These are phyloP conservation scores for Acrodontium crateriforme DNA, from an alignment of 2,329 filamentous ascomycete species.

Conservation along the genomic window DNA sequence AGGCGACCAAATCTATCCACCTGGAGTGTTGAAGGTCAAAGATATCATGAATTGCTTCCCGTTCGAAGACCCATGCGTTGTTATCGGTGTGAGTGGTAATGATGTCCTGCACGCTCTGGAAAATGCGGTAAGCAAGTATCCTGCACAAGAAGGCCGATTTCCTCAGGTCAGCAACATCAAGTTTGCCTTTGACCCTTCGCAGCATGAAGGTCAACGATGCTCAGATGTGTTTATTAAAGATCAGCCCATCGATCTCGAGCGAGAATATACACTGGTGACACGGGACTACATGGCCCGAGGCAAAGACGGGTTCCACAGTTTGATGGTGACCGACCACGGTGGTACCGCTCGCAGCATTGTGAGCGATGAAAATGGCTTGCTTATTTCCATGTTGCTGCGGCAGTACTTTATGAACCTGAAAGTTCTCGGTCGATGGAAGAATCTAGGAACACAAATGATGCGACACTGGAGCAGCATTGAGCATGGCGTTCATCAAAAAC, in stretches of 20 bases:
- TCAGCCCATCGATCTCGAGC: conserved; percentile 46
- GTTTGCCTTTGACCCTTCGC: conserved; percentile 56
- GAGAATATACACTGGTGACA: conserved; percentile 60
- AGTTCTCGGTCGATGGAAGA: conserved; percentile 65
- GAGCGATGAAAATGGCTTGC: conserved; percentile 71
- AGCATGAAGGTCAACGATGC: conserved; percentile 48
- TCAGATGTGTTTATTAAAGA: conserved; percentile 47
- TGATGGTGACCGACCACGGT: conserved; percentile 64
- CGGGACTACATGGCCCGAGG: conserved; percentile 80
- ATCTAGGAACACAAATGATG: conserved; percentile 49
- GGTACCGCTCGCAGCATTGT: conserved; percentile 66
- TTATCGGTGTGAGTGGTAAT: conserved; percentile 56
- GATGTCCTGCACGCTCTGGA: conserved; percentile 69
- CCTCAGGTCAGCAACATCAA: conserved; percentile 75
- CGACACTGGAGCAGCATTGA: conserved; percentile 56
- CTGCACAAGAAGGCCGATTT: conserved; percentile 70
- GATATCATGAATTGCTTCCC: conserved; percentile 46
- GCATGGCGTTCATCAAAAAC: conserved; percentile 40
- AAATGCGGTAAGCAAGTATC: conserved; percentile 64
- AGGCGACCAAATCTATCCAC: conserved; percentile 77
- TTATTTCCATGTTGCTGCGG: conserved; percentile 73
- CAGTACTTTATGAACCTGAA: conserved; percentile 86
- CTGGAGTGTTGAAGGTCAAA: conserved; percentile 61
- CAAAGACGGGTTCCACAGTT: conserved; percentile 59
- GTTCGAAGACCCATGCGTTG: conserved; percentile 79